Evolutionary conservation across 495 filamentous ascomycete genomes (phyloP).

Genomic region (Cladorrhinum samala): DNA sequence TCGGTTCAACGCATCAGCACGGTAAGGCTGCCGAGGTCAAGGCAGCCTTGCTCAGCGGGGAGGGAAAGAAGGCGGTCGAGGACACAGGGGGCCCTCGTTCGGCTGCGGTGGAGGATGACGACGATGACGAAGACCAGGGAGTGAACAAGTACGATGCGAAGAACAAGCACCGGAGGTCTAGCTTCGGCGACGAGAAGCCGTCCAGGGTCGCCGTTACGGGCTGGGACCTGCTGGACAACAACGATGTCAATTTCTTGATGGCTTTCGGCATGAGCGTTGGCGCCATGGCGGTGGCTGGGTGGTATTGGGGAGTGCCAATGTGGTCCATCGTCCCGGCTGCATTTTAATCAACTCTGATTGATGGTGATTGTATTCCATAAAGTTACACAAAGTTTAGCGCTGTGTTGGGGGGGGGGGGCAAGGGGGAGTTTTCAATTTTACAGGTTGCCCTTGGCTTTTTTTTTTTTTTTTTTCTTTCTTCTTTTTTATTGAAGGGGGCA

Average conservation of each 20-base stretch:
- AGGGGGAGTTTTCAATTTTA: too few relatives aligned
- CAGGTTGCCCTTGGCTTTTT: too few relatives aligned
- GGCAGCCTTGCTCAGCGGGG: constrained; percentile 27
- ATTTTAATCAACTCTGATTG: too few relatives aligned
- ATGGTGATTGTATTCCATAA: too few relatives aligned
- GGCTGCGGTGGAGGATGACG: constrained; percentile 18
- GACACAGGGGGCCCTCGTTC: constrained; percentile 21
- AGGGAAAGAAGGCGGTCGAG: constrained; percentile 33
- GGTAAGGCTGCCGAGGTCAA: constrained; percentile 30
- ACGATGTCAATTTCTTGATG: constrained; percentile 89
- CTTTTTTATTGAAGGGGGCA: too few relatives aligned
- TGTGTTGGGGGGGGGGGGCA: too few relatives aligned
- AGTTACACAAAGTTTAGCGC: too few relatives aligned
- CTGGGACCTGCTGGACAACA: constrained; percentile 79
- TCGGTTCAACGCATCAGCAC: constrained; percentile 9
- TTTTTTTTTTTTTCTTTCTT: too few relatives aligned
- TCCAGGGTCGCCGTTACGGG: constrained; percentile 69
- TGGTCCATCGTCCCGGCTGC: constrained; percentile 29
- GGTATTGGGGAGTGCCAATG: constrained; percentile 46
- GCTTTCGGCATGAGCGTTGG: constrained; percentile 71
- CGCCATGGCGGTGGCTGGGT: constrained; percentile 60
- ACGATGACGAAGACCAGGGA: constrained; percentile 17
- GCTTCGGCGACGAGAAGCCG: constrained; percentile 51
- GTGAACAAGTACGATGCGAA: constrained; percentile 35
- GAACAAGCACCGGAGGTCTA: constrained; percentile 39